A percentile compares a stretch with the other conserved stretches of the same genome.
phyloP scores from a whole-genome alignment of 306 rosid genomes.

The Quercus wislizeni region DNA sequence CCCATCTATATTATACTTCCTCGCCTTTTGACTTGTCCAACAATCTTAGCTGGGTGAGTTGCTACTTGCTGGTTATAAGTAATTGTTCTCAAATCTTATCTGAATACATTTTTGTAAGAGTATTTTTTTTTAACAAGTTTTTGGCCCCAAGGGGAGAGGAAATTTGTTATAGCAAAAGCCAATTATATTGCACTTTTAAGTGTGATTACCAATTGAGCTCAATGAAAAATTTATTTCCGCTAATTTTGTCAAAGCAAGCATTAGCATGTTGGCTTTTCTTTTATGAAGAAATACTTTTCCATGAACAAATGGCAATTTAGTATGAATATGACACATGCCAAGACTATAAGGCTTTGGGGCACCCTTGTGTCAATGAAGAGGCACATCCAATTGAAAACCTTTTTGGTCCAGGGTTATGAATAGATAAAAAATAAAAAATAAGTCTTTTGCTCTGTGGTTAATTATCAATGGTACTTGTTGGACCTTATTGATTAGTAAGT shows the following conservation, averaged over 20 bases:
- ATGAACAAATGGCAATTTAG: background rate
- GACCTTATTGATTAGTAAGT: background rate
- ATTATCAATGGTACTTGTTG: background rate
- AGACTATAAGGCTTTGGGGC: background rate
- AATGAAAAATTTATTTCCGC: background rate
- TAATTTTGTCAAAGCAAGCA: background rate
- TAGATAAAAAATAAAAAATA: no score
- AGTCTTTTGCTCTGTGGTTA: background rate
- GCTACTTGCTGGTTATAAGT: conserved; percentile 19
- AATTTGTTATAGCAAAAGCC: background rate
- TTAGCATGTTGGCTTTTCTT: background rate
- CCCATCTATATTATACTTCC: conserved; percentile 80
- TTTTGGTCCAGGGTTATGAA: background rate
- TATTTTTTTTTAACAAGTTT: no score
- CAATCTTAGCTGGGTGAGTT: conserved; percentile 83
- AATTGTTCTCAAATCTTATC: background rate
- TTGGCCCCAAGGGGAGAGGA: no score
- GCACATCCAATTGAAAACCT: background rate
- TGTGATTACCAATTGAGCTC: background rate
- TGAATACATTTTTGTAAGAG: background rate
- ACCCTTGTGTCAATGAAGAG: background rate
- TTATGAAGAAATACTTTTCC: background rate
- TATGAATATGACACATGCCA: background rate
- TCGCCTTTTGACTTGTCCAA: conserved; percentile 91
- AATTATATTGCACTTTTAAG: background rate